Evolutionary conservation across 352 stramenopile species (phyloP).

Genomic region (Pythium sukuiense): DNA sequence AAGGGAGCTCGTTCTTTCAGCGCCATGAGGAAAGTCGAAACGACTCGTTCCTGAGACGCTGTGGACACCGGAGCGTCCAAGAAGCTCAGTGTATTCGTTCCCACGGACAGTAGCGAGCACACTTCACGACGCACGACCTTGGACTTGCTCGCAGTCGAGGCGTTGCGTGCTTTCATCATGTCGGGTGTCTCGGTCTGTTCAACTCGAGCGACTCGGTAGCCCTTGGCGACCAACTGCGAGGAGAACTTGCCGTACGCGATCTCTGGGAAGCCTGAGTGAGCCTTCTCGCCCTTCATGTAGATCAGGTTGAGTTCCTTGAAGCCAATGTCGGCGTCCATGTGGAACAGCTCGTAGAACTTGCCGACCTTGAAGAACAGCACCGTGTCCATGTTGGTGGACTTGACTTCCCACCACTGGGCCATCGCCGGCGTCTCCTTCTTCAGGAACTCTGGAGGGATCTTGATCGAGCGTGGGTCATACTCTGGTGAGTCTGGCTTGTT

Average conservation of each 20-base stretch:
- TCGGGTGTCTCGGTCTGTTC: conserved; percentile 99
- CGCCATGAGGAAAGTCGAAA: conserved; percentile 55
- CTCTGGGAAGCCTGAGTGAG: conserved; percentile 98
- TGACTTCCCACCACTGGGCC: conserved; percentile 99
- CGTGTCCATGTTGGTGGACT: conserved; percentile 96
- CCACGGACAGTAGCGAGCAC: conserved; percentile 94
- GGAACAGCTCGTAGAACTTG: conserved; percentile 96
- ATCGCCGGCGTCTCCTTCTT: conserved; percentile 94
- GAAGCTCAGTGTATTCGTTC: conserved; percentile 95
- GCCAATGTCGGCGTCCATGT: conserved; percentile 98
- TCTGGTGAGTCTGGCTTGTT: conserved; percentile 78
- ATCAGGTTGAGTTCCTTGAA: conserved; percentile 95
- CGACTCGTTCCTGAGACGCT: conserved; percentile 41
- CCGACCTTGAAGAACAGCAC: conserved; percentile 99
- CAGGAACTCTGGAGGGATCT: conserved; percentile 86
- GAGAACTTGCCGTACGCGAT: conserved; percentile 97
- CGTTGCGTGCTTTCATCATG: conserved; percentile 94
- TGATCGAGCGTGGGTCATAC: conserved; percentile 93
- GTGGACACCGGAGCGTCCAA: conserved; percentile 82
- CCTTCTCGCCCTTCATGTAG: conserved; percentile 99
- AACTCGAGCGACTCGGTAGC: conserved; percentile 97
- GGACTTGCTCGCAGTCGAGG: conserved; percentile 57
- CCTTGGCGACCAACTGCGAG: conserved; percentile 92
- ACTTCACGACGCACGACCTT: conserved; percentile 95
- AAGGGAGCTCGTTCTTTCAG: conserved; percentile 59